Percentiles rank a stretch among this genome's conserved stretches.
These are phyloP conservation scores for Serendipita sp. DNA, from an alignment of 768 basidiomycete genomes.

Conservation along the genomic window DNA sequence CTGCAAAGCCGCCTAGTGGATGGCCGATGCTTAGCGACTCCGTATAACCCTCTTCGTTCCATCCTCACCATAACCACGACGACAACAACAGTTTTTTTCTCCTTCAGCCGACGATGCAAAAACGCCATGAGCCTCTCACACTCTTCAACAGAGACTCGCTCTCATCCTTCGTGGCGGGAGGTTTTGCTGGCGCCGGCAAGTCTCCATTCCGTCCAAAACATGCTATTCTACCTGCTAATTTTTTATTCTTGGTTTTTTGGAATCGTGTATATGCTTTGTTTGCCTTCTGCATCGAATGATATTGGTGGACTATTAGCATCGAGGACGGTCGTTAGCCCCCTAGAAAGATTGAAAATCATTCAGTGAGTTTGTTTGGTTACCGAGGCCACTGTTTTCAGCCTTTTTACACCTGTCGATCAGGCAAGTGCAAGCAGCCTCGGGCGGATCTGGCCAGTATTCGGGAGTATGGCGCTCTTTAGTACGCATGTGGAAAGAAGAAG, in stretches of 20 bases:
- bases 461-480: slow-evolving; percentile 73
- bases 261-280: not conserved
- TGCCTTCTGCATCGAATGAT: not conserved
- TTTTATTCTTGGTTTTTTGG: not conserved
- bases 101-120: too few species aligned
- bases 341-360: slow-evolving; percentile 92
- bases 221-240: not conserved
- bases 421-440: slow-evolving; percentile 62
- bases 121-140: not conserved
- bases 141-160: not conserved
- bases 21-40: too few species aligned
- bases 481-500: slow-evolving; percentile 90
- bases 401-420: slow-evolving; percentile 24
- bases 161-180: slow-evolving; percentile 34
- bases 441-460: slow-evolving; percentile 43
- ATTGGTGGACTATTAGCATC: slow-evolving; percentile 32
- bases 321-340: slow-evolving; percentile 79
- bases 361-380: slow-evolving; percentile 40
- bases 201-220: not conserved
- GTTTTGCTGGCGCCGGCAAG: slow-evolving; percentile 30
- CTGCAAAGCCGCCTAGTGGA: too few species aligned
- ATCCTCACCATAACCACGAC: too few species aligned
- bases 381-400: not conserved
- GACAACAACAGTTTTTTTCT: too few species aligned
- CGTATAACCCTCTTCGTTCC: too few species aligned